These are phyloP conservation scores for Salvia hispanica DNA, from an alignment of 257 asterid genomes.

Conservation along the genomic window DNA sequence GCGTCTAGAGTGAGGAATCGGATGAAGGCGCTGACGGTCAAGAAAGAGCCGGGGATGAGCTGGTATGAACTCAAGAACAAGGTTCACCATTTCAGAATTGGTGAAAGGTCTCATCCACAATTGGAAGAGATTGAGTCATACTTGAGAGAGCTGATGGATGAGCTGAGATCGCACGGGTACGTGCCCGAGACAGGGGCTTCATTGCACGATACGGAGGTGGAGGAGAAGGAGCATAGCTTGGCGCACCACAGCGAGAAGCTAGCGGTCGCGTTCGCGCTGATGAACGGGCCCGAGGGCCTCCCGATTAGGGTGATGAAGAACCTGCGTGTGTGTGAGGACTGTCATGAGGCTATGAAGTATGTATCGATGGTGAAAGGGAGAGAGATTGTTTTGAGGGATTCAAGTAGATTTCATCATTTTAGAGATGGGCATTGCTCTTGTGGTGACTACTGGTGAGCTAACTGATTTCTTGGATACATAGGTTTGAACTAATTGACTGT, in stretches of 20 bases:
- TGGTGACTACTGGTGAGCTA: conserved; percentile 76
- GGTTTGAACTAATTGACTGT: no score
- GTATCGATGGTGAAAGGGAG: conserved; percentile 56
- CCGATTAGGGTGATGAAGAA: conserved; percentile 90
- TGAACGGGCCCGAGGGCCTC: conserved; percentile 52
- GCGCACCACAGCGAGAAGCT: conserved; percentile 78
- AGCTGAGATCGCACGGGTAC: conserved; percentile 63
- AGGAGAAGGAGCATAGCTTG: conserved; percentile 72
- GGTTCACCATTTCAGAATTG: conserved; percentile 58
- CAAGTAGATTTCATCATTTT: conserved; percentile 84
- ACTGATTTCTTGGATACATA: no score
- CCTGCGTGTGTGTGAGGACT: conserved; percentile 74
- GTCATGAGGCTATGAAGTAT: conserved; percentile 70
- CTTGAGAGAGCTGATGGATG: conserved; percentile 57
- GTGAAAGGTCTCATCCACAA: conserved; percentile 65
- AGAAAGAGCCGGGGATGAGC: conserved; percentile 87
- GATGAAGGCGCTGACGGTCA: conserved; percentile 68
- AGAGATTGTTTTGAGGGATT: conserved; percentile 67
- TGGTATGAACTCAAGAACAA: conserved; percentile 75
- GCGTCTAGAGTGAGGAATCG: conserved; percentile 57
- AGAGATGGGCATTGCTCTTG: conserved; percentile 73
- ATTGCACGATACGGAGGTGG: conserved; percentile 76
- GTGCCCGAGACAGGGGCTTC: conserved; percentile 62
- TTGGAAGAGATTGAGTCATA: conserved; percentile 48
- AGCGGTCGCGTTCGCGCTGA: conserved; percentile 80